phyloP scores from a whole-genome alignment of 2,329 filamentous ascomycete species.

The Calycina marina region DNA sequence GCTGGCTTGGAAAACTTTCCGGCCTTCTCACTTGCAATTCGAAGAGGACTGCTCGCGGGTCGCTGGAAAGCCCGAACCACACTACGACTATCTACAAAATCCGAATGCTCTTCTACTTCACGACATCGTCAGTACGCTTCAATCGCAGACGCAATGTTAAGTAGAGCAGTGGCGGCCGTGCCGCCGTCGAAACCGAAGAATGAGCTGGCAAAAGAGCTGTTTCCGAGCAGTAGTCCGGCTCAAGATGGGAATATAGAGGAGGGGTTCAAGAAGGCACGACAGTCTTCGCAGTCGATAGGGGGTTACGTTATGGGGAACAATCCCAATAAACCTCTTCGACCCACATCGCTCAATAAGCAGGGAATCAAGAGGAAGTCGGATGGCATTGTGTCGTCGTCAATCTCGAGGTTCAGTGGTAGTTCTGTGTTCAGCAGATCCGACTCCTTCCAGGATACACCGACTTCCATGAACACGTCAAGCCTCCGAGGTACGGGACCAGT shows the following conservation, averaged over 20 bases:
- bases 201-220: conserved; percentile 32
- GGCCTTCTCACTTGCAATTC: conserved; percentile 15
- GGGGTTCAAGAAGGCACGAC: conserved; percentile 32
- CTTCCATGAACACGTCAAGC: too few species aligned
- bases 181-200: conserved; percentile 13
- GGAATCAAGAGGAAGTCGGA: conserved; percentile 4
- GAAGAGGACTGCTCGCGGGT: conserved; percentile 16
- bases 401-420: conserved; percentile 26
- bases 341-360: conserved; percentile 14
- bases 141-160: conserved; percentile 23
- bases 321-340: conserved; percentile 8
- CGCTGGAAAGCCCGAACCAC: conserved; percentile 14
- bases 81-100: conserved; percentile 6
- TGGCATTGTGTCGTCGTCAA: not conserved
- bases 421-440: conserved; percentile 28
- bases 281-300: conserved; percentile 23
- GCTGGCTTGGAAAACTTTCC: conserved; percentile 14
- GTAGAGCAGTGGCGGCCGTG: conserved; percentile 15
- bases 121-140: conserved; percentile 14
- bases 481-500: conserved; percentile 25
- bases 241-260: conserved; percentile 33
- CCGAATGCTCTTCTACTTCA: conserved; percentile 2
- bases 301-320: conserved; percentile 22
- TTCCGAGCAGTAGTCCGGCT: conserved; percentile 41
- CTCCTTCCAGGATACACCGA: conserved; percentile 32